Evolutionary conservation across 768 basidiomycete species (phyloP), one percentile per base, ranked within the genome.

Genomic region (Lanmaoa pseudosensibilis): DNA sequence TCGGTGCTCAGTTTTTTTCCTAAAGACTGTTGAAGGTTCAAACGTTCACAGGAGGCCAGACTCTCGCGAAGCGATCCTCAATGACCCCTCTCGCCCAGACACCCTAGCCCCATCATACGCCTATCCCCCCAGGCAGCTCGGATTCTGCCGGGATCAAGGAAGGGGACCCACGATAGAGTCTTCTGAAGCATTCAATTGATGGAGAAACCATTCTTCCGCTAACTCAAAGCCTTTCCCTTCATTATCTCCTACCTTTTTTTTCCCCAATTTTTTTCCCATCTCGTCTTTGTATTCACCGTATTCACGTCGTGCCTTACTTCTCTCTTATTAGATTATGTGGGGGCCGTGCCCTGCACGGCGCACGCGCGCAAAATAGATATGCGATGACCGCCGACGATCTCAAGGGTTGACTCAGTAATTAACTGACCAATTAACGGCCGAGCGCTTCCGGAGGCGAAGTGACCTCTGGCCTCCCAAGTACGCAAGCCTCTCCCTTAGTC

Each of bases 241-340:
- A 41, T 15, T 40, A 33, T 23, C 25, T 27, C 27, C 27, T 30
- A 30, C 27, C 27, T 39, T 58, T 18, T n/a, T 1, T 33, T 12
- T 16, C n/a, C n/a, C 4, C 10, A 4, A 21, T 55, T 50, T 38
- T 44, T 34, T 46, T 61, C 52, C 32, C 59, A 56, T 45, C 27
- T 19, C 33, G 15, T 30, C 11, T 5, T 55, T 15, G 12, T 3
- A 8, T 41, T 25, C 7, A 19, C 37, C 27, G 12, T 19, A 23
- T 38, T n/a, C 13, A 12, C 19, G 21, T 32, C 4, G 32, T 45
- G 19, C 36, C 15, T 21, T 16, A 4, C 16, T 19, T 30, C 13
- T 46, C 15, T 45, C 40, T 44, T 49, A 48, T 55, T 52, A 10
- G 30, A 32, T 19, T 47, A 25, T 46, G 41, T 59, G 34, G 58